These are phyloP conservation scores for Aspergillus baeticus DNA, from an alignment of 495 filamentous ascomycete species.

Conservation along the genomic window DNA sequence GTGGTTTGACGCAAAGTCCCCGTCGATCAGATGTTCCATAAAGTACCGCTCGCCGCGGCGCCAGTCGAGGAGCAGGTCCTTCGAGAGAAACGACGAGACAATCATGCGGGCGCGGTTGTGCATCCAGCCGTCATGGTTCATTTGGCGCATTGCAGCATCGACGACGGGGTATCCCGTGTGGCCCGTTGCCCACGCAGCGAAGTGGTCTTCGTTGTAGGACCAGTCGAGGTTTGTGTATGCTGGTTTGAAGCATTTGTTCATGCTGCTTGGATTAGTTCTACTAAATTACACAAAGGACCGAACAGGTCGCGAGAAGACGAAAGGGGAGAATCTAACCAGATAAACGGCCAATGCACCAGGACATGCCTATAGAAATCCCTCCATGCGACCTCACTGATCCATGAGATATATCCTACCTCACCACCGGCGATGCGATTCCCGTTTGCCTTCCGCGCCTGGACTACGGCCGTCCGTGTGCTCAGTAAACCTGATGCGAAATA, in stretches of 20 bases:
- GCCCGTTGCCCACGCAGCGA: slow-evolving; percentile 74
- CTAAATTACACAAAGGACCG: background rate
- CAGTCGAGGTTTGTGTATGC: slow-evolving; percentile 80
- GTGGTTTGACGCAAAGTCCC: slow-evolving; percentile 90
- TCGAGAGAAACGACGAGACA: slow-evolving; percentile 80
- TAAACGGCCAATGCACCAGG: slow-evolving; percentile 80
- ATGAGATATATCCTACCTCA: slow-evolving; percentile 63
- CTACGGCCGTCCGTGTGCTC: slow-evolving; percentile 72
- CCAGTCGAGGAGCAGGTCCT: slow-evolving; percentile 89
- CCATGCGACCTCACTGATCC: slow-evolving; percentile 91
- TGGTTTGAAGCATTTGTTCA: slow-evolving; percentile 92
- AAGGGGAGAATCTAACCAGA: slow-evolving; percentile 62
- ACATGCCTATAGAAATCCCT: slow-evolving; percentile 93
- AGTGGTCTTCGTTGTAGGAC: slow-evolving; percentile 68
- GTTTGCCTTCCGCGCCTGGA: slow-evolving; percentile 65
- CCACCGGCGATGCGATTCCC: slow-evolving; percentile 70
- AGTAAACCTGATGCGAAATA: slow-evolving; percentile 78
- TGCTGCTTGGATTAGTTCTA: slow-evolving; percentile 52
- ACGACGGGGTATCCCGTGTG: slow-evolving; percentile 84
- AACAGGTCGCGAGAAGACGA: background rate
- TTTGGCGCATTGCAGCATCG: slow-evolving; percentile 89
- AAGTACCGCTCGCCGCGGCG: slow-evolving; percentile 85
- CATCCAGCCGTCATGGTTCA: slow-evolving; percentile 72
- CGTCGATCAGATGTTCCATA: slow-evolving; percentile 86
- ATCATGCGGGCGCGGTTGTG: slow-evolving; percentile 92